Evolutionary conservation across 176 grass and related monocot genomes (phyloP), one percentile per base, ranked within the genome.

Genomic region (Saccharum officinarum): DNA sequence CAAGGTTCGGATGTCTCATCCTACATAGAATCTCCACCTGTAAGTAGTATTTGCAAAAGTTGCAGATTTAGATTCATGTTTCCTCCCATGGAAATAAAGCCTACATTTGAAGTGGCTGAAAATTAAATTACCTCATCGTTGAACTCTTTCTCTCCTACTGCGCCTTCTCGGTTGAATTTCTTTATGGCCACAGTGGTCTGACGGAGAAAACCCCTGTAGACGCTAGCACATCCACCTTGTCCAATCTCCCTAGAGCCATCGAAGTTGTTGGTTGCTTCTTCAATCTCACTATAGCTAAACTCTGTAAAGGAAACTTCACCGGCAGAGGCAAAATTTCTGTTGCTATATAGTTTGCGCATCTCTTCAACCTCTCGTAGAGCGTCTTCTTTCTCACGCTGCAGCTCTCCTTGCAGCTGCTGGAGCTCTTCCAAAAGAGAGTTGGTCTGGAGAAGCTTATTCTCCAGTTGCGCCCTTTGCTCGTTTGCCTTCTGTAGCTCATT

Each of bases 1-100:
- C 90, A 50, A 95, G 89, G 88, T 95, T 87, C 17, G 88, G 93
- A 88, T 97, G 92, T 33, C 92, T 91, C 75, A 97, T 69, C 75
- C 67, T 85, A 66, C 85, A 76, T 26, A 97, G 77, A 75, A 66
- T 57, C 45, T 94, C 85, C 38, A 97, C 85, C 94, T 97, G 87
- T 40, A 85, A 80, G 80, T 57, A 85, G 73, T 80, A 65, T 55
- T 28, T 86, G 8, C 30, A 20, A 60, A 79, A 72, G 28, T 47
- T 0, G 12, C 50, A 71, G 66, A 67, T 76, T 78, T 49, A 77
- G 64, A 28, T 64, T 57, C 17, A 66, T 31, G 4, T 57, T 45
- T 71, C 69, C 40, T 39, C 1, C 44, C 52, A 80, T 50, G 67
- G 17, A 57, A 57, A 20, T 20, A 57, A 44, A 57, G 20, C 41